Evolutionary conservation across 2,329 filamentous ascomycete genomes (phyloP), one percentile per base, ranked within the genome.

Genomic region (Cladophialophora exuberans): DNA sequence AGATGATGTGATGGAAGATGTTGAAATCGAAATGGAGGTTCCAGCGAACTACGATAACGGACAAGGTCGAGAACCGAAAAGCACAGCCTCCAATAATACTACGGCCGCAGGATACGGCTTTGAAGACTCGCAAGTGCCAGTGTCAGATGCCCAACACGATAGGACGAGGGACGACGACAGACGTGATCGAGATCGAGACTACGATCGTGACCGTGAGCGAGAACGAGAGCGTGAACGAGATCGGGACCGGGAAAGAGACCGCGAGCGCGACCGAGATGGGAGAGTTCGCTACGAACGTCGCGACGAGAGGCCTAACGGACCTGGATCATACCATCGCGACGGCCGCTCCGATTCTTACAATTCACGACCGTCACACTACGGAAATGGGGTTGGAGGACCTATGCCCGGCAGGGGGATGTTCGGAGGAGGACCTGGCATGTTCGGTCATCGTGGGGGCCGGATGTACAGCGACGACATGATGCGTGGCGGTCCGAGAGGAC

Each of bases 401-500:
- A 26, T 28, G 46, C 13, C 36, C 36, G 20, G 47, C 23, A 52
- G 53, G 41, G 45, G 60, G 20, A 45, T 45, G 7, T 60, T 49
- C 25, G 53, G 46, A 11, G 55, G 56, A 36, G 56, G 52, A 10
- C 44, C 51, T 25, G 57, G 52, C 2, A 39, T 39, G 2, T 53
- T 54, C 35, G 38, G 49, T 51, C 45, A 52, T 25, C 53, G 60
- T 13, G 45, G 52, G 15, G 57, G 60, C 4, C 33, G 57, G 10
- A 52, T 55, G 51, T 58, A 60, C 51, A 49, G 51, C 47, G 56
- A 56, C 42, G 56, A 59, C 30, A 43, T 50, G 44, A 59, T 55
- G 54, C 84, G 78, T 84, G 85, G 52, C 78, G 74, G 72, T 84
- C 82, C 64, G 74, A 77, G 73, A 84, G 84, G 31, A 81, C 82